A percentile compares a stretch with the other conserved stretches of the same genome.
Conservation (phyloP, 176 grass and related monocot genomes). For the Leersia perrieri region DNA sequence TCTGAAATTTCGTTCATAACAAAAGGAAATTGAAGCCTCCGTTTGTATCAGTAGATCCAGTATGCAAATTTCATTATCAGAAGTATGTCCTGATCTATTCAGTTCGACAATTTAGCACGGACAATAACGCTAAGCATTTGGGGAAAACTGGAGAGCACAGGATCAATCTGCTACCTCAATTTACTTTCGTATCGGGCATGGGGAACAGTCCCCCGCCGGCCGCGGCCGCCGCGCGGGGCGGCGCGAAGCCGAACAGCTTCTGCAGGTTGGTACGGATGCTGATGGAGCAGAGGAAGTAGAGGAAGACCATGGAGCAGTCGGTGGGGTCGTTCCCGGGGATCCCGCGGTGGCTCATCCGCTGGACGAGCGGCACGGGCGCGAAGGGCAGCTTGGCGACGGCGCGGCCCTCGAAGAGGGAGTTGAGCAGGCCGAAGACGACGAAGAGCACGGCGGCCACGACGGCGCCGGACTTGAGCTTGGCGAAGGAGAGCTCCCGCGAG, state of each 20-base stretch:
- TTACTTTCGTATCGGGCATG: constrained; percentile 91
- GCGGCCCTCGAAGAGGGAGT: constrained; percentile 94
- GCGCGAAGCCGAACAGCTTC: constrained; percentile 86
- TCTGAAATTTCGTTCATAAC: neutral
- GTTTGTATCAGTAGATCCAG: constrained; percentile 18
- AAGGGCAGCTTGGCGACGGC: constrained; percentile 84
- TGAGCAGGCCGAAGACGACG: constrained; percentile 93
- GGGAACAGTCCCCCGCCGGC: constrained; percentile 71
- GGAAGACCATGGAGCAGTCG: constrained; percentile 98
- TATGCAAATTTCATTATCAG: neutral
- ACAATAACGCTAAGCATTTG: neutral
- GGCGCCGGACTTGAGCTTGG: constrained; percentile 96
- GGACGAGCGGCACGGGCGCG: constrained; percentile 66
- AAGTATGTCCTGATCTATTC: neutral
- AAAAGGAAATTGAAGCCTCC: neutral
- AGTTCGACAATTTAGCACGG: neutral
- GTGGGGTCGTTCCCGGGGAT: constrained; percentile 78
- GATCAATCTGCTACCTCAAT: constrained; percentile 47
- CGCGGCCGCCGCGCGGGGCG: constrained; percentile 61
- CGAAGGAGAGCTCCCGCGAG: constrained; percentile 81
- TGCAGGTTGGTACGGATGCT: constrained; percentile 97
- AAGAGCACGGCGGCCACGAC: constrained; percentile 89
- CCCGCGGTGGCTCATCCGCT: constrained; percentile 97
- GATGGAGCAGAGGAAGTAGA: constrained; percentile 99
- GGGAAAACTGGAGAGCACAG: neutral